Evolutionary conservation across 148 eudicot genomes (phyloP), one percentile per base, ranked within the genome.

Genomic region (Rhododendron henanense): DNA sequence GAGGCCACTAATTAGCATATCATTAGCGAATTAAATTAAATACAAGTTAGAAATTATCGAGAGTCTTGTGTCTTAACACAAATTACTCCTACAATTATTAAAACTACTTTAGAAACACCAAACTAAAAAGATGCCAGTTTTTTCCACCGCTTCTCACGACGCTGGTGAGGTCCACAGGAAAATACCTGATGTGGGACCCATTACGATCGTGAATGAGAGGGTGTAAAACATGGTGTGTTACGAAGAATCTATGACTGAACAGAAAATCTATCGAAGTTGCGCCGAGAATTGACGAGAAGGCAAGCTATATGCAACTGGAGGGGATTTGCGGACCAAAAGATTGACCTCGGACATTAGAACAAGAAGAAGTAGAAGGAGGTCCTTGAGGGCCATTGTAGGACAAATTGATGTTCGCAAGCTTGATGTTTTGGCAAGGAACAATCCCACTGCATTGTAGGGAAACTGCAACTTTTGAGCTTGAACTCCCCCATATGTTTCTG

Each of bases 381-480:
- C 91, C 88, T 41, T 77, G 84, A 0, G 67, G 59, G 1, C 90
- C 91, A 8, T 57, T 73, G 77, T 92, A 89, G 14, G 16, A 73
- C 84, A 93, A 85, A 59, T 91, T 80, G 9, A 93, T 92, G 79
- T 93, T 39, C 51, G 15, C 51, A 19, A 89, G 88, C 81, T 87
- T 88, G 10, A 94, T 78, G 83, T 86, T 78, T 65, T 76, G 7
- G 81, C 94, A 94, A 4, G 94, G 93, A 55, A 76, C 69, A 33
- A 35, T 16, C 81, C 73, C 63, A 61, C 94, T 91, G 83, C 96
- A 94, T 10, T 87, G 84, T 0, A 94, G 77, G 16, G 50, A 85
- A 1, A 94, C 88, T 53, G 94, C 96, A 10, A 86, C 84, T 48
- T 84, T 44, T 0, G 92, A 84, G 69, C 85, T 87, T 31, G 95